phyloP scores from a whole-genome alignment of 2,329 filamentous ascomycete genomes.

The Neocucurbitaria cava region DNA sequence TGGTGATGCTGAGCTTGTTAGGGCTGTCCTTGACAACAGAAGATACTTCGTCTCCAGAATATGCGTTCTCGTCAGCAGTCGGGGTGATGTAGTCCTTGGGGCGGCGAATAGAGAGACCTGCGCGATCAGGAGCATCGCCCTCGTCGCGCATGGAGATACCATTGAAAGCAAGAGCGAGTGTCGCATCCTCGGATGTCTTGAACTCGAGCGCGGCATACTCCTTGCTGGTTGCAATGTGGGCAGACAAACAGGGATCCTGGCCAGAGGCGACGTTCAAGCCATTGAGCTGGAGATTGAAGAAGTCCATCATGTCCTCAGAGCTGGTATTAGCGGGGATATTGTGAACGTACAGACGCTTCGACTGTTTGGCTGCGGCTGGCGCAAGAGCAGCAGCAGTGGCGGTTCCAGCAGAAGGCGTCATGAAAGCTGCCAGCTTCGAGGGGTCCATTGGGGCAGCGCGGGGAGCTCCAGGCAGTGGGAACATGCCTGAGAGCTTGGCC shows the following conservation, averaged over 20 bases:
- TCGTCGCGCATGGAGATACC: slow-evolving; percentile 81
- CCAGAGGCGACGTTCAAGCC: slow-evolving; percentile 90
- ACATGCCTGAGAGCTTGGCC: slow-evolving; percentile 98
- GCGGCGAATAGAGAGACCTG: slow-evolving; percentile 77
- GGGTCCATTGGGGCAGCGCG: slow-evolving; percentile 96
- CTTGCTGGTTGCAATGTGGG: slow-evolving; percentile 79
- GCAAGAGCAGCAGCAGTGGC: slow-evolving; percentile 80
- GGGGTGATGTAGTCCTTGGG: slow-evolving; percentile 98
- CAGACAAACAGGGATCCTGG: slow-evolving; percentile 82
- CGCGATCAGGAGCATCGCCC: slow-evolving; percentile 57
- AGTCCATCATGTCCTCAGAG: slow-evolving; percentile 77
- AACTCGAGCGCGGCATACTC: slow-evolving; percentile 91
- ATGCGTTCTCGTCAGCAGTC: slow-evolving; percentile 66
- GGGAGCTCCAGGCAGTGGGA: slow-evolving; percentile 93
- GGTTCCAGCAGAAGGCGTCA: slow-evolving; percentile 82
- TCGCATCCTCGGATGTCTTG: slow-evolving; percentile 84
- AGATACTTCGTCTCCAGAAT: slow-evolving; percentile 78
- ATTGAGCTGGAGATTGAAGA: slow-evolving; percentile 97
- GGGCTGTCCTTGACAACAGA: slow-evolving; percentile 86
- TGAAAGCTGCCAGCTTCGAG: slow-evolving; percentile 90
- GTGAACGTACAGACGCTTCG: slow-evolving; percentile 87
- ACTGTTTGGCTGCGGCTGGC: slow-evolving; percentile 90
- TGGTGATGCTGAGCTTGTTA: slow-evolving; percentile 92
- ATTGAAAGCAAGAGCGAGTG: slow-evolving; percentile 87
- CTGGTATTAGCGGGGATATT: slow-evolving; percentile 77